phyloP scores from a whole-genome alignment of 2,329 filamentous ascomycete genomes.

The Orbilia brochopaga region DNA sequence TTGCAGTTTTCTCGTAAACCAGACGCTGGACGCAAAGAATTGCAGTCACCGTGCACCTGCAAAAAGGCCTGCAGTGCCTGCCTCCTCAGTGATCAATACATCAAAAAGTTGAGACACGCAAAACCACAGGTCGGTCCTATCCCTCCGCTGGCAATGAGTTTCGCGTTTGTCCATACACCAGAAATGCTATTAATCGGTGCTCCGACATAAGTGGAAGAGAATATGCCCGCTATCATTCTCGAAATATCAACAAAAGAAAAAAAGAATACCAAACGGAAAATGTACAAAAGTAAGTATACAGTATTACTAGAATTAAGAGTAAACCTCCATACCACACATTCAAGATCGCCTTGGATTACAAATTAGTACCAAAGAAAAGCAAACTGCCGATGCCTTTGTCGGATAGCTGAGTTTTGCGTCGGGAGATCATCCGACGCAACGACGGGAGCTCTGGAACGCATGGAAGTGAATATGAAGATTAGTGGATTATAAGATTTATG shows the following conservation, averaged over 20 bases:
- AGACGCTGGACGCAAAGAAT: no score
- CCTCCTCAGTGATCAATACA: no score
- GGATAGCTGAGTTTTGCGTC: background rate
- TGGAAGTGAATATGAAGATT: slow-evolving; percentile 21
- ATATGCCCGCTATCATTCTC: no score
- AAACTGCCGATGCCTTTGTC: background rate
- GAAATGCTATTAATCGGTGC: no score
- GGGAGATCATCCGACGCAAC: slow-evolving; percentile 22
- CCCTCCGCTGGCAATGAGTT: no score
- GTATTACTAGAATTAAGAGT: slow-evolving; percentile 8
- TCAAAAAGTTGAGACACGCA: no score
- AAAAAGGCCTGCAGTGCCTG: no score
- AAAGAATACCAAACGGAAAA: background rate
- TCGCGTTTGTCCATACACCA: no score
- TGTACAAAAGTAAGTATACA: slow-evolving; percentile 12
- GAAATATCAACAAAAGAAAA: background rate
- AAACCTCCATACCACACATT: background rate
- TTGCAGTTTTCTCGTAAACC: no score
- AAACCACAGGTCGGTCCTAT: no score
- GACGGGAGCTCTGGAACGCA: slow-evolving; percentile 3
- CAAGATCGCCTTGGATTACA: background rate
- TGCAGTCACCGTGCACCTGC: no score
- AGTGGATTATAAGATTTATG: slow-evolving; percentile 26
- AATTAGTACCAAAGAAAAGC: background rate
- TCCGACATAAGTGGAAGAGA: no score